These are phyloP conservation scores for Hypsizygus marmoreus DNA, from an alignment of 768 basidiomycete genomes.

Conservation along the genomic window DNA sequence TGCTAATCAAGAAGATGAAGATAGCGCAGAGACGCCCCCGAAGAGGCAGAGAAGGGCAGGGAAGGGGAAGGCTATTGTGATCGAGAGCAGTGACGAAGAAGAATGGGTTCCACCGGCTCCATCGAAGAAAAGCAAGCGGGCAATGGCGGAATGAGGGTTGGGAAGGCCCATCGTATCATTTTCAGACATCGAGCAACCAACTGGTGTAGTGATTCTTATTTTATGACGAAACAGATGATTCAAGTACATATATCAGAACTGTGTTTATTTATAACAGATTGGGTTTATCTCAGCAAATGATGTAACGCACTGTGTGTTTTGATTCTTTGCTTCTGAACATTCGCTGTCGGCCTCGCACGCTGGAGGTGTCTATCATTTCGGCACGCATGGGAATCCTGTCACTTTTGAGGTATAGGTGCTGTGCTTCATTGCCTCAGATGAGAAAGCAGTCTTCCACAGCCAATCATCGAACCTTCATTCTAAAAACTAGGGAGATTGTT, in stretches of 20 bases:
- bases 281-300: no score
- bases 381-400: slow-evolving; percentile 5
- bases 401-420: slow-evolving; percentile 3
- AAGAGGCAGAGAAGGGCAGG: slow-evolving; percentile 33
- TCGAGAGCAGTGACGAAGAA: slow-evolving; percentile 31
- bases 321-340: no score
- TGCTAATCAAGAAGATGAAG: slow-evolving; percentile 27
- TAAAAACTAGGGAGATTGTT: neutral
- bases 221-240: no score
- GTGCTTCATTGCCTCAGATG: slow-evolving; percentile 7
- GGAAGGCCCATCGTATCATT: no score
- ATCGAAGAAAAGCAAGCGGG: slow-evolving; percentile 19
- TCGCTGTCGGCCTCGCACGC: no score
- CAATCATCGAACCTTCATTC: slow-evolving; percentile 13
- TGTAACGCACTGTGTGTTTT: neutral
- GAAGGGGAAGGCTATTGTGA: slow-evolving; percentile 18
- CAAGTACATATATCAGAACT: slow-evolving; percentile 6
- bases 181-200: no score
- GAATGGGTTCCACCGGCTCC: slow-evolving; percentile 30
- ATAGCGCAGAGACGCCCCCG: slow-evolving; percentile 27
- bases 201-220: no score
- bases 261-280: no score
- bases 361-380: neutral
- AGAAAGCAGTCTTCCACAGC: slow-evolving; percentile 8
- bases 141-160: slow-evolving; percentile 14